A percentile compares a stretch with the other conserved stretches of the same genome.
These are phyloP conservation scores for Cladosporium sp. DNA, from an alignment of 2,329 filamentous ascomycete species.

Conservation along the genomic window DNA sequence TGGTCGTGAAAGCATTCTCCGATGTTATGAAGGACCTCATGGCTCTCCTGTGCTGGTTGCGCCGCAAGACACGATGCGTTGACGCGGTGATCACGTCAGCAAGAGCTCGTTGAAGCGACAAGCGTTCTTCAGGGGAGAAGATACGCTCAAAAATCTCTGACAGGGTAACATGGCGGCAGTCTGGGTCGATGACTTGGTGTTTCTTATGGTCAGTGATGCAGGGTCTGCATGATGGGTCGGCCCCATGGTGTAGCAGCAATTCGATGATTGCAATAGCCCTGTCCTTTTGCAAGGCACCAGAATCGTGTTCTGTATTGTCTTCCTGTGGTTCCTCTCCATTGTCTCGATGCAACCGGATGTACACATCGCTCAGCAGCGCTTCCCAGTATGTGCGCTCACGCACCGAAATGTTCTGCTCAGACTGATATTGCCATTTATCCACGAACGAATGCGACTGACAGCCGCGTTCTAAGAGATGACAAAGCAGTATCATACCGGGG, in stretches of 20 bases:
- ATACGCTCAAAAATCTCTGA: too few relatives aligned
- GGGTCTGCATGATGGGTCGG: not conserved
- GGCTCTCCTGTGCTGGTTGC: not conserved
- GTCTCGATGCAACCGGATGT: not conserved
- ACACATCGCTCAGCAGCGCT: not conserved
- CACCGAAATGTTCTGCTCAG: too few relatives aligned
- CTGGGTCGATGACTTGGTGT: not conserved
- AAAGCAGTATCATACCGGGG: too few relatives aligned
- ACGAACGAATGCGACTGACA: too few relatives aligned
- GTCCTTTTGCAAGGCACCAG: too few relatives aligned
- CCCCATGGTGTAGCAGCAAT: not conserved
- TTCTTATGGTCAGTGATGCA: not conserved
- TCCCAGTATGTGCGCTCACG: not conserved
- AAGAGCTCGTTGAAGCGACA: too few relatives aligned
- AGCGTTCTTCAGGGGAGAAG: too few relatives aligned
- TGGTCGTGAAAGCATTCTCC: not conserved
- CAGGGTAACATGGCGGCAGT: not conserved
- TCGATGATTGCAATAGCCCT: not conserved
- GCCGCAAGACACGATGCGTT: too few relatives aligned
- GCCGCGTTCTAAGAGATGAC: too few relatives aligned
- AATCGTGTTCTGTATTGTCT: not conserved
- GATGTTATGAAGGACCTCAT: not conserved
- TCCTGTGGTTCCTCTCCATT: not conserved
- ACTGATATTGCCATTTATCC: not conserved
- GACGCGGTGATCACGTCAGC: too few relatives aligned